Base-by-base conservation (phyloP, 2,329 filamentous ascomycete species). In the Alternaria hordeiaustralica region DNA sequence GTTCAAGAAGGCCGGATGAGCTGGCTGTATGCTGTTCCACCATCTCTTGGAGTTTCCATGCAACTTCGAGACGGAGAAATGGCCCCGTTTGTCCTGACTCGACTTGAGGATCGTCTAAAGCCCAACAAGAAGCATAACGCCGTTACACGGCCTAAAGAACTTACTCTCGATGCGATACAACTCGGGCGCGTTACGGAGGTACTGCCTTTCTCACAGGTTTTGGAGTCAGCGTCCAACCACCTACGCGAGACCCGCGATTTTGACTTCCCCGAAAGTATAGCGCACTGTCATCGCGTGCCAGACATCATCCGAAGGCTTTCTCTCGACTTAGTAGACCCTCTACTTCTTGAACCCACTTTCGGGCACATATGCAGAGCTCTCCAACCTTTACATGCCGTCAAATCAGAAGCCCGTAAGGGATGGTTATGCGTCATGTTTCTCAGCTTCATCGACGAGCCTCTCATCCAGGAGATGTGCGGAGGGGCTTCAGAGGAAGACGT, bases 81-180 rank as follows among this genome's bases (percentile, higher is more conserved):
- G 44, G 44, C 4, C 2, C 20, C 20, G 1, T 46, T 46, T 7
- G 20, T 23, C 12, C 44, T 46, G 20, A 46, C 20, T 3, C 44
- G 44, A 8, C 44, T 23, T 46, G 44, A 46, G 2, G 44, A 46
- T 25, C 5, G 44, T 23, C 18, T 46, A 2, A 46, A 23, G 44
- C 44, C 44, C 12, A 46, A 46, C 7, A 46, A 23, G 44, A 46
- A 46, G 20, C 44, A 46, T 15, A 46, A 3, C 1, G 44, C 44
- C 2, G 4, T 3, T 3, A 15, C 23, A 1, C 3, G 1, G 12
- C 10, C 44, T 1, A 4, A 15, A 5, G 20, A 21, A 2, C 20
- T 46, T 23, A 23, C 20, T 23, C 13, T 46, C 0, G 44, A 46
- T 1, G 44, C 20, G 12, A 23, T 46, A 4, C 20, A 7, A 4